Evolutionary conservation across 2,329 filamentous ascomycete genomes (phyloP).

Genomic region (Aspergillus sp.): DNA sequence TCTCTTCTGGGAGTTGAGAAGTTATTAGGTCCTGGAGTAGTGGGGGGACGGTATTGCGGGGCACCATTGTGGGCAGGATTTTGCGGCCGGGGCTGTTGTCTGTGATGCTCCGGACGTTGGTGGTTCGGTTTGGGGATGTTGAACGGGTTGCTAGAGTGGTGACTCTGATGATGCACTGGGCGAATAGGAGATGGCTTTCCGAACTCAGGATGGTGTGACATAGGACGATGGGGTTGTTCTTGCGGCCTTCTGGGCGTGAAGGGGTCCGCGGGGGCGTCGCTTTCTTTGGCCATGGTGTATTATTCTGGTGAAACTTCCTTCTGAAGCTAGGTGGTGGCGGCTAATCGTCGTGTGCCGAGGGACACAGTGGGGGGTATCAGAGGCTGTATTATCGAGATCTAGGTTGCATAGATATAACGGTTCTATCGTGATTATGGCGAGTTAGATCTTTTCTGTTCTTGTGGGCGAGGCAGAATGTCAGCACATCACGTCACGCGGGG

Average conservation of each 20-base stretch:
- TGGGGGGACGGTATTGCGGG: slow-evolving; percentile 21
- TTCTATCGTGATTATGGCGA: background rate
- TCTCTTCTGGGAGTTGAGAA: slow-evolving; percentile 31
- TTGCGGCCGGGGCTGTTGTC: slow-evolving; percentile 32
- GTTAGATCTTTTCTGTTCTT: background rate
- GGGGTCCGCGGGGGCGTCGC: slow-evolving; percentile 46
- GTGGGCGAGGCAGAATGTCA: background rate
- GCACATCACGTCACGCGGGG: background rate
- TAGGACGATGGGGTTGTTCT: slow-evolving; percentile 35
- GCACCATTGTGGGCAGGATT: slow-evolving; percentile 17
- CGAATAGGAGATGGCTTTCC: slow-evolving; percentile 61
- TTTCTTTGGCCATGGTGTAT: slow-evolving; percentile 54
- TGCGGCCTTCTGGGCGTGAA: slow-evolving; percentile 39
- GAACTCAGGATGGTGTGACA: slow-evolving; percentile 54
- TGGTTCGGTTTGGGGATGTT: slow-evolving; percentile 55
- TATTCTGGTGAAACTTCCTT: background rate
- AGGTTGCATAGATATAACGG: background rate
- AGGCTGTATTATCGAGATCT: background rate
- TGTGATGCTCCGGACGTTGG: slow-evolving; percentile 54
- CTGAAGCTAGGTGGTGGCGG: background rate
- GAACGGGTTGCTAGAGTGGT: slow-evolving; percentile 49
- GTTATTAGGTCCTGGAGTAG: slow-evolving; percentile 19
- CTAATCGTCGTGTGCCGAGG: background rate
- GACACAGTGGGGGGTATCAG: background rate
- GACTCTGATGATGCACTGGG: slow-evolving; percentile 41